Conservation (phyloP, 139 green algal species). For the Chlorella vulgaris region DNA sequence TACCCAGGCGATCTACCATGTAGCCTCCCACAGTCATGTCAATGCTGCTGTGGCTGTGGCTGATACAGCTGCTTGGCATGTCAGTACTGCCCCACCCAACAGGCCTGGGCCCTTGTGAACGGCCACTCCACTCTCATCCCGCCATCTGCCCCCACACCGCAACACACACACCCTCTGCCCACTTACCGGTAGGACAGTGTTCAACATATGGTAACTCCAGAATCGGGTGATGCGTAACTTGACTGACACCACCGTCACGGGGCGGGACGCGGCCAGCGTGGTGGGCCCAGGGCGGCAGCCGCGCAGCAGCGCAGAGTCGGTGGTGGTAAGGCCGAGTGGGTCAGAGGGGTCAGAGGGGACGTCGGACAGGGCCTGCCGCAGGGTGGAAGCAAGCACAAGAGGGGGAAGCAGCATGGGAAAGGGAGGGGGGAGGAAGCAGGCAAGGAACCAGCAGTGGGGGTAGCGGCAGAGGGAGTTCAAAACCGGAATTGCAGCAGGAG, state of each 20-base stretch:
- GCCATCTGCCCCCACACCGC: neutral
- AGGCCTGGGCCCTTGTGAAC: too few relatives aligned
- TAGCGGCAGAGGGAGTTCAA: too few relatives aligned
- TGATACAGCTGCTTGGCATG: too few relatives aligned
- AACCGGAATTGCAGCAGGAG: too few relatives aligned
- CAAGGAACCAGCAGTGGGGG: too few relatives aligned
- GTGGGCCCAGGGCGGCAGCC: constrained; percentile 1
- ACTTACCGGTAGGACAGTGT: constrained; percentile 23
- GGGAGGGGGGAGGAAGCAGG: too few relatives aligned
- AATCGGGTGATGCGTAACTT: constrained; percentile 9
- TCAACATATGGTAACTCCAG: constrained; percentile 11
- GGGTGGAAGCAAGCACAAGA: neutral
- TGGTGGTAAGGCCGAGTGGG: constrained; percentile 23
- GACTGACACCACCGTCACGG: constrained; percentile 1
- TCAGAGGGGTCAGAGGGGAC: neutral
- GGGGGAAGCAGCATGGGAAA: neutral
- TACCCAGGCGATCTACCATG: too few relatives aligned
- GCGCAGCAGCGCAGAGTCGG: neutral
- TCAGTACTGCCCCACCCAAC: too few relatives aligned
- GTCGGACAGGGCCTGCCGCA: neutral
- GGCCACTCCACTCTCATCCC: too few relatives aligned
- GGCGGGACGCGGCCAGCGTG: neutral
- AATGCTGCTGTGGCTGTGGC: too few relatives aligned
- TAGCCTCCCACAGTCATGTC: too few relatives aligned
- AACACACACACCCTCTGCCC: too few relatives aligned